These are phyloP conservation scores for Hyaloperonospora brassicae DNA, from an alignment of 352 stramenopile species.

Conservation along the genomic window DNA sequence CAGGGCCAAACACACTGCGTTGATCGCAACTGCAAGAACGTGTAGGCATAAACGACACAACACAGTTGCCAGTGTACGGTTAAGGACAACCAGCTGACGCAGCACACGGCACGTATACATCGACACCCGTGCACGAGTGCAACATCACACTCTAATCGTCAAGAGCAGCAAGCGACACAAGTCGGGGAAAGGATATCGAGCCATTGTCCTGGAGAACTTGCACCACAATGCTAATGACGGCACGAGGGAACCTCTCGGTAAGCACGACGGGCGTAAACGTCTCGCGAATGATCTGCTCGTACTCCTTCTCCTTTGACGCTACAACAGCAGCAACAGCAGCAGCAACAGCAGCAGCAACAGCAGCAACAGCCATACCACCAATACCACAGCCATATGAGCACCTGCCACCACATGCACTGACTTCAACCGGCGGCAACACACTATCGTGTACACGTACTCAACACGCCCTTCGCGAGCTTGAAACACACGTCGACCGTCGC, in stretches of 20 bases:
- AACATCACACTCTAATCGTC: constrained; percentile 5
- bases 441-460: constrained; percentile 34
- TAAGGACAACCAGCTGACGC: constrained; percentile 27
- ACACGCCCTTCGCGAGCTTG: constrained; percentile 68
- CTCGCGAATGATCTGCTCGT: constrained; percentile 72
- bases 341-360: not conserved
- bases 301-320: constrained; percentile 81
- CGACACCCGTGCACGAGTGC: constrained; percentile 1
- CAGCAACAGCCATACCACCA: too few species aligned
- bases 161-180: constrained; percentile 14
- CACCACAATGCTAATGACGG: constrained; percentile 81
- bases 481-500: constrained; percentile 71
- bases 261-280: constrained; percentile 68
- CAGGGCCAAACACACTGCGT: constrained; percentile 65
- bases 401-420: too few species aligned
- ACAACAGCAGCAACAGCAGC: constrained; percentile 1
- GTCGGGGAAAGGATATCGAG: constrained; percentile 45
- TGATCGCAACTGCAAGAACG: constrained; percentile 74
- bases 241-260: constrained; percentile 61
- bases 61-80: constrained; percentile 15
- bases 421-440: too few species aligned
- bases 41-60: constrained; percentile 19
- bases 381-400: too few species aligned
- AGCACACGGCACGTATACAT: too few species aligned
- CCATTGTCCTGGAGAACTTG: constrained; percentile 82